Base-by-base conservation (phyloP, 139 green algal species). In the Gonium pectorale region DNA sequence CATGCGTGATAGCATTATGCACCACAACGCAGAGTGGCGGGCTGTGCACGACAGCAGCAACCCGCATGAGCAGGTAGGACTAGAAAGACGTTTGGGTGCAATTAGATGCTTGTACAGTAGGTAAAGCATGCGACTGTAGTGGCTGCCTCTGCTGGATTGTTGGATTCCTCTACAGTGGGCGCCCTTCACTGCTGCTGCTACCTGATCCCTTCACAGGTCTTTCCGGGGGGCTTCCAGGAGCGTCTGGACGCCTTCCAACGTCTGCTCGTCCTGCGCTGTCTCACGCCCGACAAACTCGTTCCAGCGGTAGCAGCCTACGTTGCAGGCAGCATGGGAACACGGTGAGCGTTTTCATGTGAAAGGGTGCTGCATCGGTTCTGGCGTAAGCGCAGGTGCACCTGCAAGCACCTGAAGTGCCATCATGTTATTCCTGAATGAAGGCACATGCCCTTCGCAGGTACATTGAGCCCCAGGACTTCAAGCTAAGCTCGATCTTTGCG, bases 391-490 rank as follows among this genome's bases (percentile, higher is more conserved):
- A n/a, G n/a, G n/a, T n/a, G n/a, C n/a, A n/a, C n/a, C n/a, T n/a
- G n/a, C n/a, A n/a, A n/a, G n/a, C n/a, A n/a, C n/a, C n/a, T n/a
- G n/a, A n/a, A n/a, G n/a, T n/a, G n/a, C n/a, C n/a, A n/a, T n/a
- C n/a, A n/a, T n/a, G n/a, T n/a, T n/a, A n/a, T n/a, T n/a, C n/a
- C n/a, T n/a, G n/a, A n/a, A n/a, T n/a, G n/a, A n/a, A n/a, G n/a
- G n/a, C n/a, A n/a, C n/a, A n/a, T n/a, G n/a, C n/a, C n/a, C n/a
- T n/a, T n/a, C n/a, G 54, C 81, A 33, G 89, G 29, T 97, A 95
- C 86, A 90, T 95, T 44, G 93, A 96, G 89, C 94, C 92, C 3
- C 91, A 92, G 51, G 90, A 93, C 4, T 94, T 96, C 90, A 87
- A 89, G 37, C 85, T 96, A 41, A 91, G 89, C 78, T 80, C 92